Conservation (phyloP, 2,329 filamentous ascomycete species). For the Trichoderma pleuroti region DNA sequence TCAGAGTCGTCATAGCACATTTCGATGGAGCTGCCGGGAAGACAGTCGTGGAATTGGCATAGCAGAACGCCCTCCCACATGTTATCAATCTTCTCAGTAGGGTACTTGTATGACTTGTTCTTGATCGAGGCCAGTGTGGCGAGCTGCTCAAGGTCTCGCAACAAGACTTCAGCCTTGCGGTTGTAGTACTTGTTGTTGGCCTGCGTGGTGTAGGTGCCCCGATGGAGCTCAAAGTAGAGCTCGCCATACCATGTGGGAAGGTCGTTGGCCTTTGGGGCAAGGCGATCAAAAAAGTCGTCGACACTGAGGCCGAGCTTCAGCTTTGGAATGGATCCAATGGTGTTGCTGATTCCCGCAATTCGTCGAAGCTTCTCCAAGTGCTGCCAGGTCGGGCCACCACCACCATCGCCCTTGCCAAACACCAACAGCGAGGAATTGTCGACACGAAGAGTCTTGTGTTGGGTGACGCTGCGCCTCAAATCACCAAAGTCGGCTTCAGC, state of each 20-base stretch:
- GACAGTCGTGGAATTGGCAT: constrained; percentile 96
- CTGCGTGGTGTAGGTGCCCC: constrained; percentile 95
- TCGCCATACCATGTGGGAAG: constrained; percentile 98
- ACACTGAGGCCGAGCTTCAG: constrained; percentile 86
- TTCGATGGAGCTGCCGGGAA: constrained; percentile 91
- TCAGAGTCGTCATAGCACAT: constrained; percentile 98
- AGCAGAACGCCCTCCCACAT: constrained; percentile 94
- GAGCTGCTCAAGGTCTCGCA: constrained; percentile 84
- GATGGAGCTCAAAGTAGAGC: constrained; percentile 95
- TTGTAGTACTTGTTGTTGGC: constrained; percentile 97
- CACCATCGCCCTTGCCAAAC: constrained; percentile 95
- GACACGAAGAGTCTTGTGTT: constrained; percentile 94
- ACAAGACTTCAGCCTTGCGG: constrained; percentile 75
- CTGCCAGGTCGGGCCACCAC: constrained; percentile 89
- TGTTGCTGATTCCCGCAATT: constrained; percentile 88
- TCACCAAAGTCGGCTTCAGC: constrained; percentile 93
- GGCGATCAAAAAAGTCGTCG: constrained; percentile 85
- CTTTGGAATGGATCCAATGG: constrained; percentile 72
- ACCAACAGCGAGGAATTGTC: constrained; percentile 87
- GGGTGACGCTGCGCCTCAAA: constrained; percentile 79
- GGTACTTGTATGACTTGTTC: constrained; percentile 75
- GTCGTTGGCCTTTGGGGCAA: constrained; percentile 74
- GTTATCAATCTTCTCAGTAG: constrained; percentile 86
- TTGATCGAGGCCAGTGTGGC: constrained; percentile 80
- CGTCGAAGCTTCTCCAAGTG: constrained; percentile 92